Conservation (phyloP, 192 early-diverging fungal species). For the Obelidium mucronatum region DNA sequence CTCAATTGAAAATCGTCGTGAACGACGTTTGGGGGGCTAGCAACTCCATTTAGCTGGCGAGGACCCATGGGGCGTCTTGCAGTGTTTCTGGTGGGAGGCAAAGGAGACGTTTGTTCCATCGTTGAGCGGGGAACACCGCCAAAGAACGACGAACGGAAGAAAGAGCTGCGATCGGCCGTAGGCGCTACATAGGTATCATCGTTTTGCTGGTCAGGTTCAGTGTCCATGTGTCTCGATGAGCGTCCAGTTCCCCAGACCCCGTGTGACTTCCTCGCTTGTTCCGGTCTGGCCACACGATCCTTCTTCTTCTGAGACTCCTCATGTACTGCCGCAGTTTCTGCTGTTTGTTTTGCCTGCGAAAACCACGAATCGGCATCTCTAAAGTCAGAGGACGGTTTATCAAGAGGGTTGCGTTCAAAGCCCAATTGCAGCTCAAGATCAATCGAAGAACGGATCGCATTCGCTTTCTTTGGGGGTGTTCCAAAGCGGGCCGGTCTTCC, state of each 20-base stretch:
- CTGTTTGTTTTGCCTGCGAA: slow-evolving; percentile 26
- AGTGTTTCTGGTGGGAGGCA: background rate
- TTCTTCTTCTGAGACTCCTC: too few species aligned
- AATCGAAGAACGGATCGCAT: slow-evolving; percentile 28
- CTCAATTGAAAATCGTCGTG: background rate
- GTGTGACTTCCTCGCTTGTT: background rate
- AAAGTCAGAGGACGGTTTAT: slow-evolving; percentile 31
- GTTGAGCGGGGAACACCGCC: slow-evolving; percentile 19
- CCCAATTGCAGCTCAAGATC: slow-evolving; percentile 32
- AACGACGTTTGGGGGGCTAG: too few species aligned
- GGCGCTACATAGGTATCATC: slow-evolving; percentile 4
- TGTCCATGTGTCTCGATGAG: background rate
- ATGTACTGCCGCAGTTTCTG: slow-evolving; percentile 16
- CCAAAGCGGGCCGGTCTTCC: too few species aligned
- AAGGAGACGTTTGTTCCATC: background rate
- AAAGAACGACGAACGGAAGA: slow-evolving; percentile 28
- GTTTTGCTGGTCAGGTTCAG: background rate
- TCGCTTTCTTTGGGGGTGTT: slow-evolving; percentile 5
- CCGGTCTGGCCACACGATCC: background rate
- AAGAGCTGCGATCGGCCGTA: background rate
- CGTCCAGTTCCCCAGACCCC: background rate
- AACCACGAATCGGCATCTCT: slow-evolving; percentile 33
- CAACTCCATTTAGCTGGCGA: background rate
- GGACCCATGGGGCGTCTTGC: slow-evolving; percentile 11
- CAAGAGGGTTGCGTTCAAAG: slow-evolving; percentile 28